Conservation (phyloP, 192 early-diverging fungal genomes). For the Umbelopsis sp. region DNA sequence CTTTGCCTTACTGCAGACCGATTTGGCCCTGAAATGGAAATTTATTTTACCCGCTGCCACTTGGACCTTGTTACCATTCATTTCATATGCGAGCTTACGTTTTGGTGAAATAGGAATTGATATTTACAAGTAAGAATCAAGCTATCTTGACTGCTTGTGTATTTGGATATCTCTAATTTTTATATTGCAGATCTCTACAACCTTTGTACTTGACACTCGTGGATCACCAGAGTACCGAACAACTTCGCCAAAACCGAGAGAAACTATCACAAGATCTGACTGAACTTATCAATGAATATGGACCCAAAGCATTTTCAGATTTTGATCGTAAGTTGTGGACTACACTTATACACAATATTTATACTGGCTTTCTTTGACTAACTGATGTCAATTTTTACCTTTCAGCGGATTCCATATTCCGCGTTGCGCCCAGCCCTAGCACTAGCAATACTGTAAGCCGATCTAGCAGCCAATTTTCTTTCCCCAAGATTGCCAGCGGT, state of each 20-base stretch:
- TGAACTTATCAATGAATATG: conserved; percentile 82
- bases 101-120: conserved; percentile 80
- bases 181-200: conserved; percentile 65
- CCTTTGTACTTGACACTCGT: conserved; percentile 81
- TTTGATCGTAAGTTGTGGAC: conserved; percentile 51
- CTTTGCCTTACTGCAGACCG: conserved; percentile 32
- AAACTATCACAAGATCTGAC: conserved; percentile 79
- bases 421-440: conserved; percentile 8
- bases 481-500: conserved; percentile 36
- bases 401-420: conserved; percentile 21
- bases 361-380: not conserved
- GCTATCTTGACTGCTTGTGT: not conserved
- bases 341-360: not conserved
- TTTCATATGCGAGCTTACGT: conserved; percentile 73
- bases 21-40: conserved; percentile 43
- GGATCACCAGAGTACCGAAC: conserved; percentile 57
- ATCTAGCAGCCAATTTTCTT: conserved; percentile 21
- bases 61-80: conserved; percentile 60
- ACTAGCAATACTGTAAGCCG: conserved; percentile 3
- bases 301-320: conserved; percentile 76
- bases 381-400: not conserved
- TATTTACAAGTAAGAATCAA: conserved; percentile 59
- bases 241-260: conserved; percentile 69
- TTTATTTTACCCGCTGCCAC: conserved; percentile 43
- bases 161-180: conserved; percentile 43